These are phyloP conservation scores for Clonostachys byssicola DNA, from an alignment of 2,329 filamentous ascomycete species.

Conservation along the genomic window DNA sequence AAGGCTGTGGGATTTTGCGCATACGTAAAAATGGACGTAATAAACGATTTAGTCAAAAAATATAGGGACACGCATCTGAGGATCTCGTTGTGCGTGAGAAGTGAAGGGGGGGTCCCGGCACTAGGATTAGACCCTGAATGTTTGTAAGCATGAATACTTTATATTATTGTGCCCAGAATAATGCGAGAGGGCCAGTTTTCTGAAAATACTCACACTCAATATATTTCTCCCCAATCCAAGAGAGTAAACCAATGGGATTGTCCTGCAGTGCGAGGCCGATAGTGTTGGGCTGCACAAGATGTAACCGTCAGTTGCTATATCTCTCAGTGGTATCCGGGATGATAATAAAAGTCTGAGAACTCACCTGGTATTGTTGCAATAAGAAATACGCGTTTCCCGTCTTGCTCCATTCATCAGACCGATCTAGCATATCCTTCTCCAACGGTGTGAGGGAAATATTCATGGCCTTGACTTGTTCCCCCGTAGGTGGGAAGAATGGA, in stretches of 20 bases:
- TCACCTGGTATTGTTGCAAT: constrained; percentile 6
- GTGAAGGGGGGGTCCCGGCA: constrained; percentile 8
- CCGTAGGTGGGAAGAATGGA: not conserved
- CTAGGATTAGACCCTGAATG: constrained; percentile 3
- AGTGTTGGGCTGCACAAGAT: constrained; percentile 24
- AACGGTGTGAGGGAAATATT: not conserved
- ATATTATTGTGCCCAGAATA: not conserved
- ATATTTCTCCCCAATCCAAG: constrained; percentile 35
- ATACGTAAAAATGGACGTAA: constrained; percentile 4
- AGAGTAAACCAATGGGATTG: constrained; percentile 34
- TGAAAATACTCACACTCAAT: constrained; percentile 8
- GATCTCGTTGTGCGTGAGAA: constrained; percentile 10
- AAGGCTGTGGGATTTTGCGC: not conserved
- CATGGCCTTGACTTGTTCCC: not conserved
- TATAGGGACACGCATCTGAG: constrained; percentile 12
- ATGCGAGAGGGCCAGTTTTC: not conserved
- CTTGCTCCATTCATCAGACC: not conserved
- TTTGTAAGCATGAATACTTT: not conserved
- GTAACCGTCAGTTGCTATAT: not conserved
- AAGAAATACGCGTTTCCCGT: constrained; percentile 5
- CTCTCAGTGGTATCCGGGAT: not conserved
- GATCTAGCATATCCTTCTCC: not conserved
- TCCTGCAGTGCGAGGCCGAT: constrained; percentile 34
- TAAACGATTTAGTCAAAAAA: constrained; percentile 14
- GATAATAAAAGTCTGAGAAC: not conserved